Base-by-base conservation (phyloP, 345 rosid species). In the Turritis glabra region DNA sequence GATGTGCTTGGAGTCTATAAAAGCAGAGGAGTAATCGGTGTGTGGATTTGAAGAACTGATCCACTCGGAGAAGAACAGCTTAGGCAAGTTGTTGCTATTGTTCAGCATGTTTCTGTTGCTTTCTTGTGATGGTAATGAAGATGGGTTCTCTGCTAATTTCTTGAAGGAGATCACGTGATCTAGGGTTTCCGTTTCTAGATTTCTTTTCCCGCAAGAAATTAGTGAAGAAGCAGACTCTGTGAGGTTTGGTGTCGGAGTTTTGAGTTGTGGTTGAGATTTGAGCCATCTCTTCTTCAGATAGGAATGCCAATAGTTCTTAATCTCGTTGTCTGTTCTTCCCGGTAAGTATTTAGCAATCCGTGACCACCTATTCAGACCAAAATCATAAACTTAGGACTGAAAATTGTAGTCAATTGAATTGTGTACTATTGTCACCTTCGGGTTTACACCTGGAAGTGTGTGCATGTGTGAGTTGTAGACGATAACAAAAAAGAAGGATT, bases 311-410 rank as follows among this genome's bases (percentile, higher is more conserved):
- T 86, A 80, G 70, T 95, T 95, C 81, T 95, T 95, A 29, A 95
- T 89, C 81, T 95, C 97, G 32, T 95, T 91, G 61, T 95, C 97
- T 5, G 99, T 95, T 85, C 99, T 88, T 74, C 99, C 99, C 1
- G 97, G 93, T 80, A 95, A 81, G 38, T 82, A 88, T 60, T 80
- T 91, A 3, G 98, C 93, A 47, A 94, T 94, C 62, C 85, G 84
- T 8, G 97, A 94, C 98, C 98, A 94, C 80, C 97, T 94, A 55
- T 22, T 72, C 72, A 71, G 15, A 12, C 46, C 44, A 55, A 4
- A 55, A 46, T 7, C 32, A 64, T 12, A 32, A 61, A 30, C 12
- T n/a, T n/a, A n/a, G n/a, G n/a, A n/a, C n/a, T n/a, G n/a, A n/a
- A n/a, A n/a, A n/a, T n/a, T n/a, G n/a, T n/a, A n/a, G n/a, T n/a